A percentile compares a stretch with the other conserved stretches of the same genome.
These are phyloP conservation scores for Kazachstania bromeliacearum DNA, from an alignment of 805 yeast genomes.

Conservation along the genomic window DNA sequence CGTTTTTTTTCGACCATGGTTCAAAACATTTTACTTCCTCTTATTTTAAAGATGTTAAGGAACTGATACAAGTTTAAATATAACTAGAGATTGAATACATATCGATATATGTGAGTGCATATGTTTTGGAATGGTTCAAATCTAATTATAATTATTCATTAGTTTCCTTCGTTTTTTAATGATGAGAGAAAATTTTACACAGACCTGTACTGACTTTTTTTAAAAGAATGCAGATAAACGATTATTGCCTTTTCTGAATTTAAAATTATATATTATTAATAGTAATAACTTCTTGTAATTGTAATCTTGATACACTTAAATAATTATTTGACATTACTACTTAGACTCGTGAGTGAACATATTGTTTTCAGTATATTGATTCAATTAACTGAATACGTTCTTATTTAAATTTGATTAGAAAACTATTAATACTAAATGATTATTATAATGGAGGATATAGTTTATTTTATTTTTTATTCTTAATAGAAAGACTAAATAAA, in stretches of 20 bases:
- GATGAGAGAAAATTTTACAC: slow-evolving; percentile 31
- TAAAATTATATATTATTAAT: background rate
- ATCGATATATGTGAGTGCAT: slow-evolving; percentile 1
- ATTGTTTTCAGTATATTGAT: too few species aligned
- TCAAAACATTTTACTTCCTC: background rate
- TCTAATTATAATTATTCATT: background rate
- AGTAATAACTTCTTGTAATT: background rate
- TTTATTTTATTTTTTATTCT: slow-evolving; percentile 5
- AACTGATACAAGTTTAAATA: background rate
- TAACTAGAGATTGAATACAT: background rate
- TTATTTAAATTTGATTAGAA: background rate
- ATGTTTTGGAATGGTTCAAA: background rate
- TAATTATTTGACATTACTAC: slow-evolving; percentile 54
- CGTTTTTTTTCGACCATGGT: background rate
- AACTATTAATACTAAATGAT: background rate
- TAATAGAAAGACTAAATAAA: slow-evolving; percentile 7
- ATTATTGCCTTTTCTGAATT: slow-evolving; percentile 48
- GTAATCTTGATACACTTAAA: background rate
- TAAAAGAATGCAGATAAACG: slow-evolving; percentile 45
- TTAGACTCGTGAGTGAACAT: too few species aligned
- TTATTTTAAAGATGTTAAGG: background rate
- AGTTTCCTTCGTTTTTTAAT: slow-evolving; percentile 7
- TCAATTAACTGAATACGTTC: too few species aligned
- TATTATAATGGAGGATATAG: slow-evolving; percentile 1
- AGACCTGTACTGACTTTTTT: slow-evolving; percentile 32